Evolutionary conservation across 2,329 filamentous ascomycete genomes (phyloP).

Genomic region (Albifimbria verrucaria): DNA sequence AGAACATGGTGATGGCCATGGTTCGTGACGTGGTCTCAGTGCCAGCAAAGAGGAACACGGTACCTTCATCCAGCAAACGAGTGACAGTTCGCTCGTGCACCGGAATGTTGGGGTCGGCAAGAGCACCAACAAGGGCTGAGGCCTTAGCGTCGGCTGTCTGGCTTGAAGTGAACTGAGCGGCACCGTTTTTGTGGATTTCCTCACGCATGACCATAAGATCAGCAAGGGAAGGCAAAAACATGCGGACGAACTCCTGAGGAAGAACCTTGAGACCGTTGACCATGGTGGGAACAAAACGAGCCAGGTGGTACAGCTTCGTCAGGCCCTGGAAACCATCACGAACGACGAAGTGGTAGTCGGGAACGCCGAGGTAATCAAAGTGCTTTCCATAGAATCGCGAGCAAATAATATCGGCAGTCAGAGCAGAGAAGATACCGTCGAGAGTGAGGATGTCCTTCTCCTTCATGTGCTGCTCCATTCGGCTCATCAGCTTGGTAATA

Average conservation of each 20-base stretch:
- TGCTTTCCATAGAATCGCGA: conserved; percentile 12
- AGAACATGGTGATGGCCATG: conserved; percentile 7
- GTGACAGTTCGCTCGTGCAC: conserved; percentile 7
- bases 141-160: background rate
- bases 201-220: conserved; percentile 5
- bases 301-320: conserved; percentile 7
- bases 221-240: conserved; percentile 6
- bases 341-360: conserved; percentile 7
- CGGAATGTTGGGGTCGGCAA: conserved; percentile 8
- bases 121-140: conserved; percentile 5
- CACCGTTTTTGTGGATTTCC: conserved; percentile 5
- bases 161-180: conserved; percentile 1
- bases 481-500: conserved; percentile 6
- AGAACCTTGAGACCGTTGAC: conserved; percentile 4
- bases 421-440: conserved; percentile 13
- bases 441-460: conserved; percentile 5
- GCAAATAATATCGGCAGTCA: conserved; percentile 16
- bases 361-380: conserved; percentile 10
- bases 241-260: conserved; percentile 2
- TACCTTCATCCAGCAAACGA: conserved; percentile 14
- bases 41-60: conserved; percentile 12
- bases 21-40: conserved; percentile 14
- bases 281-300: conserved; percentile 10
- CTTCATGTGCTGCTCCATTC: conserved; percentile 3
- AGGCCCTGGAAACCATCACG: conserved; percentile 6